Percentiles rank a stretch among this genome's conserved stretches.
phyloP scores from a whole-genome alignment of 2,329 filamentous ascomycete genomes.

The Monascus ruber region DNA sequence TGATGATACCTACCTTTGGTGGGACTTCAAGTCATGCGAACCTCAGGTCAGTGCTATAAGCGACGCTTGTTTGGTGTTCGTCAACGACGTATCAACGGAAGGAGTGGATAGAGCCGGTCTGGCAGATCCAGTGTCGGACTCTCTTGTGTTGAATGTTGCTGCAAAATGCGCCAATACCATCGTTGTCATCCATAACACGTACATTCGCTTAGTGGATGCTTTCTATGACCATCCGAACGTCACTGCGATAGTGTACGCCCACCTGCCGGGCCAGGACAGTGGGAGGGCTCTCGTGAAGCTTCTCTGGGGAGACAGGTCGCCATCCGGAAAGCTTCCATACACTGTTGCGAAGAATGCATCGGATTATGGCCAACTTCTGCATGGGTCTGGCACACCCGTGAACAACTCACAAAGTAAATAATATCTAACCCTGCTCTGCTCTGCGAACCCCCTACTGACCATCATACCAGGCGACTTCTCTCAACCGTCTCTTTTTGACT shows the following conservation, averaged over 20 bases:
- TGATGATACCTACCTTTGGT: conserved; percentile 31
- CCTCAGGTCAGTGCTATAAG: conserved; percentile 18
- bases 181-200: conserved; percentile 55
- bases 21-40: conserved; percentile 39
- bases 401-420: conserved; percentile 4
- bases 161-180: conserved; percentile 50
- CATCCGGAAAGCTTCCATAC: conserved; percentile 50
- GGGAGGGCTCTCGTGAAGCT: conserved; percentile 45
- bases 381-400: conserved; percentile 6
- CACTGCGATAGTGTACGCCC: conserved; percentile 52
- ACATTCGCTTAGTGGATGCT: conserved; percentile 47
- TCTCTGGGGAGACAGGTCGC: conserved; percentile 47
- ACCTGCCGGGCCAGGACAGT: conserved; percentile 54
- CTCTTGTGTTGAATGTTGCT: conserved; percentile 47
- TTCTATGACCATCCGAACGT: conserved; percentile 55
- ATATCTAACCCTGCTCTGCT: no score
- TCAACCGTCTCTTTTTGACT: conserved; percentile 44
- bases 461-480: conserved; percentile 27
- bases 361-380: conserved; percentile 39
- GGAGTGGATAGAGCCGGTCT: conserved; percentile 26
- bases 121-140: conserved; percentile 38
- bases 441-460: no score
- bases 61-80: conserved; percentile 42
- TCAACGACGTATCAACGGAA: conserved; percentile 40
- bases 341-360: conserved; percentile 46